These are phyloP conservation scores for Lactifluus rugatus DNA, from an alignment of 768 basidiomycete species.

Conservation along the genomic window DNA sequence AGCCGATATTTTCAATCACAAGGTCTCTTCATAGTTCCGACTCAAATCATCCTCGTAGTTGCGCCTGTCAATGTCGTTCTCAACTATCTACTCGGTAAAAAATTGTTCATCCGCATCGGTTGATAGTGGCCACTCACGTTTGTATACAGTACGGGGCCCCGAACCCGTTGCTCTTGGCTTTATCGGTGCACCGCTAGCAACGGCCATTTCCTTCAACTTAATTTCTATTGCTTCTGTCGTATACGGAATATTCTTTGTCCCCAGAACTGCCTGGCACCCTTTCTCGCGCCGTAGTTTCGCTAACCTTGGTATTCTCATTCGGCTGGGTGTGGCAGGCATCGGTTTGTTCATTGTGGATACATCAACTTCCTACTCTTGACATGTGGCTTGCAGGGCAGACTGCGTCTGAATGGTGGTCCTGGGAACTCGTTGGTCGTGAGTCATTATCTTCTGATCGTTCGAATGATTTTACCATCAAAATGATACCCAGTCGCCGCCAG, in stretches of 20 bases:
- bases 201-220: conserved; percentile 83
- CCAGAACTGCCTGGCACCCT: conserved; percentile 74
- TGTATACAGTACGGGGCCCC: conserved; percentile 66
- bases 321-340: conserved; percentile 75
- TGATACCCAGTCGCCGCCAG: conserved; percentile 41
- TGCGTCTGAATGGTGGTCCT: conserved; percentile 94
- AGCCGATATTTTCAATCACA: conserved; percentile 80
- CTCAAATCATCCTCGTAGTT: conserved; percentile 68
- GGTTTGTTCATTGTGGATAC: conserved; percentile 30
- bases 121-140: conserved; percentile 1
- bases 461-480: background rate
- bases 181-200: conserved; percentile 86
- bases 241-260: conserved; percentile 58
- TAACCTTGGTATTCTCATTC: conserved; percentile 55
- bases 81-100: conserved; percentile 74
- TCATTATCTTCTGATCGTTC: conserved; percentile 4
- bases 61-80: conserved; percentile 80
- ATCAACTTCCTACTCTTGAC: background rate
- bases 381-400: conserved; percentile 44
- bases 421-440: conserved; percentile 69
- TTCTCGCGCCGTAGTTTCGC: conserved; percentile 54
- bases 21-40: conserved; percentile 78
- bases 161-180: conserved; percentile 72
- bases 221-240: conserved; percentile 51
- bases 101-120: background rate